phyloP scores from a whole-genome alignment of 805 yeast genomes.

The Zygosaccharomyces kombuchaensis region DNA sequence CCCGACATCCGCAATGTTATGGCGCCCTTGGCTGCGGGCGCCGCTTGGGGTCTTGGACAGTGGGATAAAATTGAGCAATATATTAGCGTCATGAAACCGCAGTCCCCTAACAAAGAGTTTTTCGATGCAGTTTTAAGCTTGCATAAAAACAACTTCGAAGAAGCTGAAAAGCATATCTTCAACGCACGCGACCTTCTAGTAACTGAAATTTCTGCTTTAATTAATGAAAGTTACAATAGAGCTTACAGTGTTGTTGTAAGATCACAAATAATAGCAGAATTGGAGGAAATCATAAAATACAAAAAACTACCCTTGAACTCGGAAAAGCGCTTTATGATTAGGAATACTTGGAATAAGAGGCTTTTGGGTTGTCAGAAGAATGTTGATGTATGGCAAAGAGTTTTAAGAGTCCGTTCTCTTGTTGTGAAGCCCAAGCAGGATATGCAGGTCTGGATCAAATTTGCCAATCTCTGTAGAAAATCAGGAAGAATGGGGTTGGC shows the following conservation, averaged over 20 bases:
- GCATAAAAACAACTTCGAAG: slow-evolving; percentile 80
- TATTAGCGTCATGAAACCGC: slow-evolving; percentile 82
- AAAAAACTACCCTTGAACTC: slow-evolving; percentile 81
- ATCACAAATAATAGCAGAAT: slow-evolving; percentile 94
- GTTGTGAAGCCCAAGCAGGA: slow-evolving; percentile 95
- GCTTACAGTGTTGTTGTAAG: slow-evolving; percentile 96
- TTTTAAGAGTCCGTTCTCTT: slow-evolving; percentile 86
- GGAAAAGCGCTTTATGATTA: slow-evolving; percentile 69
- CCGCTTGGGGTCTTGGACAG: slow-evolving; percentile 96
- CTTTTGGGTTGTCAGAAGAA: slow-evolving; percentile 90
- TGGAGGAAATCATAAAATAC: slow-evolving; percentile 90
- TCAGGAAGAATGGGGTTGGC: slow-evolving; percentile 90
- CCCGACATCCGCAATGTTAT: slow-evolving; percentile 73
- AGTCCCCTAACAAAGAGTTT: slow-evolving; percentile 92
- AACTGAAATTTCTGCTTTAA: slow-evolving; percentile 90
- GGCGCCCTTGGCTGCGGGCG: slow-evolving; percentile 98
- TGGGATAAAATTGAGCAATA: slow-evolving; percentile 96
- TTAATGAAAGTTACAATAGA: slow-evolving; percentile 92
- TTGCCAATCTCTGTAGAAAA: slow-evolving; percentile 92
- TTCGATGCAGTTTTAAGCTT: slow-evolving; percentile 85
- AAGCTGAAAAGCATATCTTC: slow-evolving; percentile 71
- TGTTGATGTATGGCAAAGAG: slow-evolving; percentile 98
- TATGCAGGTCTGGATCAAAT: slow-evolving; percentile 96
- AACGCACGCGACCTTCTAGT: slow-evolving; percentile 85
- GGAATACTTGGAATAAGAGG: slow-evolving; percentile 92